Evolutionary conservation across 331 rosid genomes (phyloP), one percentile per base, ranked within the genome.

Genomic region (Phaseolus coccineus): DNA sequence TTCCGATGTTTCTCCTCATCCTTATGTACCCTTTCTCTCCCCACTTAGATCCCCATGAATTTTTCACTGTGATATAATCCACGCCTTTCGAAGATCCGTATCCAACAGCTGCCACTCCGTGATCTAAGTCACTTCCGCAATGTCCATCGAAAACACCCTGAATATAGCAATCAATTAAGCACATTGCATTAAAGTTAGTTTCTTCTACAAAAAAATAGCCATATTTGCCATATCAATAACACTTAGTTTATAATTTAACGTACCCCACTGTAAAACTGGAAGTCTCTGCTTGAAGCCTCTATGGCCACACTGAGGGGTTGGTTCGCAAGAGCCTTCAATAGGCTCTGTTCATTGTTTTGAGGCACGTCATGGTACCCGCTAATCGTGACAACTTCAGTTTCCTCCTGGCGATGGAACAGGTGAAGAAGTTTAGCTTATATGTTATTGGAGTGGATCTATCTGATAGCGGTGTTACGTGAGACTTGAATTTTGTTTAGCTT

Each of bases 41-140:
- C 96, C 96, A 89, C 69, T 88, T 89, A 40, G 91, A 65, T 30
- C 92, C 96, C 92, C 97, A 91, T 8, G 94, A 91, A 31, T 91
- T 88, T 78, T 85, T 91, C 53, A 89, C 94, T 40, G 57, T 83
- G 73, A 89, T 73, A 65, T 91, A 91, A 71, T 88, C 91, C 77
- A 80, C 28, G 0, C 90, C 87, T 64, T 83, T 89, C 25, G 91
- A 80, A 58, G 89, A 59, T 7, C 90, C 93, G 30, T 87, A 89
- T 73, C 93, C 96, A 72, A 91, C 92, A 13, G 93, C 92, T 3
- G 92, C 80, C 69, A 91, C 96, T 62, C 96, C 92, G 14, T 87
- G 93, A 82, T 91, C 92, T 11, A 91, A 81, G 39, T 80, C 83
- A 31, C 55, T 87, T 78, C 92, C 91, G 15, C 96, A 91, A 22